phyloP scores from a whole-genome alignment of 2,329 filamentous ascomycete species.

The Zopfia rhizophila region DNA sequence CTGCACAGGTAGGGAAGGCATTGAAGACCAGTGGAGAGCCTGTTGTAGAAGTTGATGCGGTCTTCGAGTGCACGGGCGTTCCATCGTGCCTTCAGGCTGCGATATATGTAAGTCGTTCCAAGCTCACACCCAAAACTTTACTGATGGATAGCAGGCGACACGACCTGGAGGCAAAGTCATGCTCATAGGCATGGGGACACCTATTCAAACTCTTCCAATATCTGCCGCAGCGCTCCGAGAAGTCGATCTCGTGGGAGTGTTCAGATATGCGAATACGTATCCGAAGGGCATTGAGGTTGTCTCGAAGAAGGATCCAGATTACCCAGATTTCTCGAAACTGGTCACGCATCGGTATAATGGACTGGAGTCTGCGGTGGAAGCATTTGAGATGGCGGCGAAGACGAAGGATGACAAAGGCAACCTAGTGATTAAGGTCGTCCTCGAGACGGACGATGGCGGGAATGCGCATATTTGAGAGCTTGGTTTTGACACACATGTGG shows the following conservation, averaged over 20 bases:
- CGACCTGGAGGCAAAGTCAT: conserved; percentile 76
- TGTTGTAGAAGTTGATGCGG: conserved; percentile 70
- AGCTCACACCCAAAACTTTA: neutral
- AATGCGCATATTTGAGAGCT: conserved; percentile 30
- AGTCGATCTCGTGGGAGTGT: conserved; percentile 81
- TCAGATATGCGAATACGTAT: conserved; percentile 82
- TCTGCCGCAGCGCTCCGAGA: conserved; percentile 78
- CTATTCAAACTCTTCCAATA: conserved; percentile 78
- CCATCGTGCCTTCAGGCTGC: conserved; percentile 78
- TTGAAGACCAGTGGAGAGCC: conserved; percentile 40
- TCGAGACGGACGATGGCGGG: conserved; percentile 52
- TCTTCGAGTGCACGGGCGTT: conserved; percentile 82
- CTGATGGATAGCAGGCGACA: conserved; percentile 58
- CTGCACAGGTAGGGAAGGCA: conserved; percentile 54
- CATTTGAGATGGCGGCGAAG: conserved; percentile 76
- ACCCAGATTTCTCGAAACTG: conserved; percentile 74
- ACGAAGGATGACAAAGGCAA: conserved; percentile 75
- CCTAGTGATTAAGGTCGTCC: conserved; percentile 76
- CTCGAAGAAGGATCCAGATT: conserved; percentile 56
- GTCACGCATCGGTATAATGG: conserved; percentile 79
- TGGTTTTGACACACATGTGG: too few species aligned
- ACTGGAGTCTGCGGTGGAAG: conserved; percentile 68
- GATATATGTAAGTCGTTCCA: conserved; percentile 66
- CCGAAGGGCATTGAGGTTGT: conserved; percentile 73
- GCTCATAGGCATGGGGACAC: conserved; percentile 83